Conservation (phyloP, 2,329 filamentous ascomycete genomes). For the Aphanocladium album region DNA sequence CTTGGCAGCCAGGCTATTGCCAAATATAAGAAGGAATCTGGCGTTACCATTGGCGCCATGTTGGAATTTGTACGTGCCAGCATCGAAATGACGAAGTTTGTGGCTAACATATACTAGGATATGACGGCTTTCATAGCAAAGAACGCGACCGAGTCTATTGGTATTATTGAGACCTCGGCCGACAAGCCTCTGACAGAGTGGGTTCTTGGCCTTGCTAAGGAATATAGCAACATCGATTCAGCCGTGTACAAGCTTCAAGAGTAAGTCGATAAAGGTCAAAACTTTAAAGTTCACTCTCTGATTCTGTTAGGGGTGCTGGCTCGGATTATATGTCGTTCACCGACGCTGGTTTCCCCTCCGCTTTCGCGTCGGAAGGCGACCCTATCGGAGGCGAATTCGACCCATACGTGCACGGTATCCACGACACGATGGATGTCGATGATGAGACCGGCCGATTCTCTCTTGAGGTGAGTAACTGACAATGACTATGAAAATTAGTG, state of each 20-base stretch:
- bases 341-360: slow-evolving; percentile 32
- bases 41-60: slow-evolving; percentile 65
- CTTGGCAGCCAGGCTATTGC: slow-evolving; percentile 62
- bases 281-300: background rate
- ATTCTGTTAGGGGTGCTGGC: slow-evolving; percentile 26
- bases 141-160: slow-evolving; percentile 35
- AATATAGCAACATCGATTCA: slow-evolving; percentile 32
- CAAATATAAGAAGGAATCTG: slow-evolving; percentile 56
- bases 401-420: slow-evolving; percentile 32
- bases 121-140: slow-evolving; percentile 35
- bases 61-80: slow-evolving; percentile 45
- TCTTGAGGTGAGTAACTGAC: slow-evolving; percentile 26
- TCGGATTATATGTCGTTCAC: slow-evolving; percentile 40
- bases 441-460: slow-evolving; percentile 34
- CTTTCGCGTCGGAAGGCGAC: slow-evolving; percentile 35
- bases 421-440: slow-evolving; percentile 34
- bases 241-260: slow-evolving; percentile 27
- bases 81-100: slow-evolving; percentile 50
- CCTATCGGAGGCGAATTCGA: slow-evolving; percentile 32
- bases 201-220: slow-evolving; percentile 28
- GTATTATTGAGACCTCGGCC: slow-evolving; percentile 33
- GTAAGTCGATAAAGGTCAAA: slow-evolving; percentile 16
- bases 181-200: slow-evolving; percentile 32
- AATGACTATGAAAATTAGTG: background rate
- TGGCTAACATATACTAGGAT: slow-evolving; percentile 44